A percentile compares a stretch with the other conserved stretches of the same genome.
Evolutionary conservation across 768 basidiomycete genomes (phyloP).

Genomic region (Glaciozyma antarctica): DNA sequence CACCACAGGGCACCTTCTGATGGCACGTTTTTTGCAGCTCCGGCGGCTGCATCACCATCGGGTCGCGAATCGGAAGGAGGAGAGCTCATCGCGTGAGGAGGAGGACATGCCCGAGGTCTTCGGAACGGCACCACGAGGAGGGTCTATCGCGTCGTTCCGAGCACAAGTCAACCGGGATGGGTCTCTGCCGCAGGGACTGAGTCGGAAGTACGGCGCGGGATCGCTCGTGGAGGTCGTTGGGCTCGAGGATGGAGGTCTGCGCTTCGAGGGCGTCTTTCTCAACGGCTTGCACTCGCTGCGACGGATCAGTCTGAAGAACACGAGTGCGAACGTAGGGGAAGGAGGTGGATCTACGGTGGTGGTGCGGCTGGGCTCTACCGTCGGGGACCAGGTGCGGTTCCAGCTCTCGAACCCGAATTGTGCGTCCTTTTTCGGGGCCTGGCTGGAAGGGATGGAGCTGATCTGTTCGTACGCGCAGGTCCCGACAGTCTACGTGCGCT

Average conservation of each 20-base stretch:
- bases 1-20: too few relatives aligned
- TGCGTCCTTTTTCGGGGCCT: neutral
- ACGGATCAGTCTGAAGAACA: neutral
- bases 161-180: too few relatives aligned
- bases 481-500: neutral
- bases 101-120: neutral
- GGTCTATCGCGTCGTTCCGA: constrained; percentile 14
- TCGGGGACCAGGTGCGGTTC: constrained; percentile 7
- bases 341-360: neutral
- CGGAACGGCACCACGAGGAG: neutral
- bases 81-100: neutral
- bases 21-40: too few relatives aligned
- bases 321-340: neutral
- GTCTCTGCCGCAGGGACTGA: too few relatives aligned
- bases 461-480: neutral
- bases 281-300: neutral
- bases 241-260: neutral
- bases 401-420: constrained; percentile 7
- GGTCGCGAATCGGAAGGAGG: neutral
- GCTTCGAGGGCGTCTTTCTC: constrained; percentile 1
- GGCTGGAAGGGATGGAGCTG: neutral
- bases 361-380: constrained; percentile 2
- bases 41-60: too few relatives aligned
- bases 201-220: too few relatives aligned
- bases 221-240: constrained; percentile 3